Conservation (phyloP, 2,329 filamentous ascomycete species). For the Colletotrichum sublineola region DNA sequence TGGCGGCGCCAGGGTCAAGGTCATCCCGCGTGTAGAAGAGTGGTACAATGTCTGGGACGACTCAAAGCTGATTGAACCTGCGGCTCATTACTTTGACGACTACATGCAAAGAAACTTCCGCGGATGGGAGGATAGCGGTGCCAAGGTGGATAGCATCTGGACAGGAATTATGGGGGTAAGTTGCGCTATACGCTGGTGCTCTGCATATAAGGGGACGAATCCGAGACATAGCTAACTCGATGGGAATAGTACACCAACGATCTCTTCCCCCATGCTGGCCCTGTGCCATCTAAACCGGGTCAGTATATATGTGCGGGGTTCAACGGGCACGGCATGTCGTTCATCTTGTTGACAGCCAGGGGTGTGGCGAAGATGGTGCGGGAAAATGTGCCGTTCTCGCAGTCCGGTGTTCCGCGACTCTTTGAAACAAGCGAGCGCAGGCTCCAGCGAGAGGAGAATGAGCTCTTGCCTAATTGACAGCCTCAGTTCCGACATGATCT, state of each 20-base stretch:
- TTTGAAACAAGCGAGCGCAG: conserved; percentile 52
- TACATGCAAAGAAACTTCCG: conserved; percentile 61
- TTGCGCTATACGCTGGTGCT: not conserved
- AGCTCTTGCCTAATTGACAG: conserved; percentile 13
- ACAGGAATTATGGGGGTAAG: conserved; percentile 52
- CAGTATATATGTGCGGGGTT: conserved; percentile 63
- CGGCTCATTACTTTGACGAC: conserved; percentile 56
- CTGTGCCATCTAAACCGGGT: conserved; percentile 54
- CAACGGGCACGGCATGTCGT: conserved; percentile 65
- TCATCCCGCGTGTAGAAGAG: conserved; percentile 41
- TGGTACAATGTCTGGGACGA: conserved; percentile 63
- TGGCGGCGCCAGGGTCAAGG: conserved; percentile 52
- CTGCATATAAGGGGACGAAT: not conserved
- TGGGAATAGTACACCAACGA: conserved; percentile 50
- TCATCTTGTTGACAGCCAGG: conserved; percentile 57
- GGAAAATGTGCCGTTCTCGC: conserved; percentile 49
- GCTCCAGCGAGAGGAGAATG: conserved; percentile 35
- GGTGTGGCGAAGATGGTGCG: conserved; percentile 57
- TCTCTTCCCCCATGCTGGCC: conserved; percentile 26
- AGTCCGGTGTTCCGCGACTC: conserved; percentile 55
- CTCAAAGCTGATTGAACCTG: conserved; percentile 53
- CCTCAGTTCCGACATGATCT: not conserved
- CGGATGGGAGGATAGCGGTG: conserved; percentile 60
- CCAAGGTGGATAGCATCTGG: conserved; percentile 55
- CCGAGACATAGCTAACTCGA: conserved; percentile 51